Percentiles rank a stretch among this genome's conserved stretches.
Conservation (phyloP, 306 rosid species). For the Begonia fuchsioides region DNA sequence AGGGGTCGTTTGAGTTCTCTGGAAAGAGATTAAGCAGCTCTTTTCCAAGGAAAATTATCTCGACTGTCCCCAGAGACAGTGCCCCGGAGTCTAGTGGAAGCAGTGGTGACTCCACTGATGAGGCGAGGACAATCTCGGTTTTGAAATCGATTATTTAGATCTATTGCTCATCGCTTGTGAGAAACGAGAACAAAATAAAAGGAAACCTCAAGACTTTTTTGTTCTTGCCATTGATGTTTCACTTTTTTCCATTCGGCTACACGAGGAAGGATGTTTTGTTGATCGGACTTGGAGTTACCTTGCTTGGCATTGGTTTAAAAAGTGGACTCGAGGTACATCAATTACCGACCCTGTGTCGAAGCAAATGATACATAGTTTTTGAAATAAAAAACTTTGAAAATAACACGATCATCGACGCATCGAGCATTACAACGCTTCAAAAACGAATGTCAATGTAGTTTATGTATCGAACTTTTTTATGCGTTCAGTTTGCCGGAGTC, state of each 20-base stretch:
- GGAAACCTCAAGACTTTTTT: too few relatives aligned
- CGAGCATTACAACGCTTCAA: too few relatives aligned
- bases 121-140: background rate
- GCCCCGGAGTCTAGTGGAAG: background rate
- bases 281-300: conserved; percentile 80
- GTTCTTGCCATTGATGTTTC: conserved; percentile 1
- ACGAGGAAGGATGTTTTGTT: conserved; percentile 82
- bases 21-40: background rate
- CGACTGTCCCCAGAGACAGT: background rate
- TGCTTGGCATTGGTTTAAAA: conserved; percentile 60
- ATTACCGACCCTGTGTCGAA: too few relatives aligned
- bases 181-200: too few relatives aligned
- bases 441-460: too few relatives aligned
- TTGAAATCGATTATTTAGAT: too few relatives aligned
- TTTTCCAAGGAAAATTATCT: background rate
- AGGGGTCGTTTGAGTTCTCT: background rate
- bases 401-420: too few relatives aligned
- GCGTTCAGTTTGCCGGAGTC: conserved; percentile 69
- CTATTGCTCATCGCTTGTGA: too few relatives aligned
- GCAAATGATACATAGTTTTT: too few relatives aligned
- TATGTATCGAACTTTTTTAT: too few relatives aligned
- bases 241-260: conserved; percentile 58
- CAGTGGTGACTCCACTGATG: background rate
- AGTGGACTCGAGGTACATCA: conserved; percentile 68
- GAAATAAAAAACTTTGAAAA: too few relatives aligned